phyloP scores from a whole-genome alignment of 2,329 filamentous ascomycete genomes.

The Beauveria varroae region DNA sequence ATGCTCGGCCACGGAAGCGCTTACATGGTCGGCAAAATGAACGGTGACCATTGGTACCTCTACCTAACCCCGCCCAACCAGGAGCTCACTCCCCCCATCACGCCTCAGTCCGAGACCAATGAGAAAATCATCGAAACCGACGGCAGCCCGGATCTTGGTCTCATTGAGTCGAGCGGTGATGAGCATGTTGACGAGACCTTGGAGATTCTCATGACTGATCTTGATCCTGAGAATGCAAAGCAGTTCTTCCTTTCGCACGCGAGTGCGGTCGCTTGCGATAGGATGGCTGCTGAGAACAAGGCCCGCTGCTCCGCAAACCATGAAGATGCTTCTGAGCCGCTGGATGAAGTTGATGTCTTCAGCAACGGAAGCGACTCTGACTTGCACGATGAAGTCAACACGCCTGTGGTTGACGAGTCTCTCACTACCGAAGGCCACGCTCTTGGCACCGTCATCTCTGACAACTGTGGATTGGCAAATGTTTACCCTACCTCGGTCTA shows the following conservation, averaged over 20 bases:
- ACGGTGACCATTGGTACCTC: constrained; percentile 97
- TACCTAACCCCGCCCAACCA: constrained; percentile 88
- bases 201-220: constrained; percentile 65
- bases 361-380: constrained; percentile 53
- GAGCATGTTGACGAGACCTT: constrained; percentile 65
- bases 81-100: constrained; percentile 72
- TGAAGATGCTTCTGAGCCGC: constrained; percentile 39
- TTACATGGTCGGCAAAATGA: constrained; percentile 99
- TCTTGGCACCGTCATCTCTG: constrained; percentile 84
- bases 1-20: constrained; percentile 89
- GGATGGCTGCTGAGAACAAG: constrained; percentile 61
- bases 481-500: constrained; percentile 84
- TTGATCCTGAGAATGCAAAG: constrained; percentile 61
- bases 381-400: constrained; percentile 45
- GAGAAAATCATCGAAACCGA: constrained; percentile 44
- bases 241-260: constrained; percentile 65
- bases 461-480: constrained; percentile 78
- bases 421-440: constrained; percentile 90
- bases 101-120: constrained; percentile 49
- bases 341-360: constrained; percentile 73
- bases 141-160: constrained; percentile 35
- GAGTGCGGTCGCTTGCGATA: constrained; percentile 81
- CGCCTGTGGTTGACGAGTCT: constrained; percentile 57
- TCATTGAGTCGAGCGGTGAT: constrained; percentile 33
- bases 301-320: constrained; percentile 51